A percentile compares a stretch with the other conserved stretches of the same genome.
Evolutionary conservation across 2,329 filamentous ascomycete species (phyloP).

Genomic region (Paraconiothyrium sp.): DNA sequence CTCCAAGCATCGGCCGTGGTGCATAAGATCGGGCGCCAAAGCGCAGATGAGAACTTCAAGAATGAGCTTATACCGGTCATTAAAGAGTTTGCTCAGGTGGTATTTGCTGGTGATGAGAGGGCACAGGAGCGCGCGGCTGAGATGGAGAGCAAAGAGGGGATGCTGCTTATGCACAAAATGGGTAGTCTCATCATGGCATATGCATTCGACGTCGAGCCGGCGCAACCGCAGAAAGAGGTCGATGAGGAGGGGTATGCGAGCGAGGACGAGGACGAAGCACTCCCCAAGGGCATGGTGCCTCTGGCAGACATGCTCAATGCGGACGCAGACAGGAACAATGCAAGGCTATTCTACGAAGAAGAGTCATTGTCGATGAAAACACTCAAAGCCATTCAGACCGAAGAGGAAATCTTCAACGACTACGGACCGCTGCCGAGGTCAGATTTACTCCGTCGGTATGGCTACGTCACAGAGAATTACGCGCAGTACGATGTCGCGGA

Average conservation of each 20-base stretch:
- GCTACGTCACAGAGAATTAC: conserved; percentile 84
- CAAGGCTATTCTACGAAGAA: conserved; percentile 69
- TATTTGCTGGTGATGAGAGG: conserved; percentile 51
- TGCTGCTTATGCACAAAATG: conserved; percentile 77
- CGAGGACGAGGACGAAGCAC: conserved; percentile 58
- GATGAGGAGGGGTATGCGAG: conserved; percentile 63
- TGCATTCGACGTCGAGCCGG: conserved; percentile 80
- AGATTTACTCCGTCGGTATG: conserved; percentile 84
- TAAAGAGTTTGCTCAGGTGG: conserved; percentile 47
- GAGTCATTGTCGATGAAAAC: conserved; percentile 74
- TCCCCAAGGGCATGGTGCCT: conserved; percentile 84
- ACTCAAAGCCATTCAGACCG: conserved; percentile 72
- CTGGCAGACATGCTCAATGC: conserved; percentile 91
- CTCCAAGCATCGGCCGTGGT: conserved; percentile 82
- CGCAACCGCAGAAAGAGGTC: conserved; percentile 57
- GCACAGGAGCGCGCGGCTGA: conserved; percentile 49
- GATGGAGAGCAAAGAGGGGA: conserved; percentile 57
- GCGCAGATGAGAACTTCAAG: conserved; percentile 75
- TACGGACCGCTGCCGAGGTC: conserved; percentile 86
- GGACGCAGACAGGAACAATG: conserved; percentile 82
- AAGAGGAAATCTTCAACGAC: conserved; percentile 86
- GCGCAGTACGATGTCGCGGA: conserved; percentile 84
- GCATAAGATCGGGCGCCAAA: conserved; percentile 76
- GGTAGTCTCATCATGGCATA: conserved; percentile 92
- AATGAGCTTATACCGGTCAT: conserved; percentile 65